phyloP scores from a whole-genome alignment of 1,284 basidiomycete genomes.

The Pascua sp. region DNA sequence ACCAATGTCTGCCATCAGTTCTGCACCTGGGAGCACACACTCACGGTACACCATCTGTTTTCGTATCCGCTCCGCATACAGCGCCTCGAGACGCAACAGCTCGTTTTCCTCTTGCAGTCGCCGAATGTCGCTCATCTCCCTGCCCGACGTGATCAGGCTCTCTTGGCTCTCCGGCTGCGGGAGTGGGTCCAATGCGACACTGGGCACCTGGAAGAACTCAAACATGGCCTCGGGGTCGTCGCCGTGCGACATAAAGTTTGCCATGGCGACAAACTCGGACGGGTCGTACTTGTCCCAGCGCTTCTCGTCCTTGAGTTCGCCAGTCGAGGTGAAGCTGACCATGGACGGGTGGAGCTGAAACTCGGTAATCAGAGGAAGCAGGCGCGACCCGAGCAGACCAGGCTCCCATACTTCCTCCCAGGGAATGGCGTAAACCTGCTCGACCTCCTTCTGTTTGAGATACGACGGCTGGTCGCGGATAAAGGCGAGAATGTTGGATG shows the following conservation, averaged over 20 bases:
- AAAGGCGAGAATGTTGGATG: constrained; percentile 45
- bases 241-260: constrained; percentile 37
- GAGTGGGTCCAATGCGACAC: constrained; percentile 3
- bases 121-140: constrained; percentile 9
- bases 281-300: constrained; percentile 44
- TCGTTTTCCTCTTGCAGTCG: constrained; percentile 30
- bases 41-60: constrained; percentile 42
- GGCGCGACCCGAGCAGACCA: constrained; percentile 28
- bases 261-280: constrained; percentile 35
- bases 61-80: constrained; percentile 29
- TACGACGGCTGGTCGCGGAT: constrained; percentile 39
- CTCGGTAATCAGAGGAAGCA: constrained; percentile 35
- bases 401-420: constrained; percentile 40
- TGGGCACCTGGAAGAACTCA: constrained; percentile 25
- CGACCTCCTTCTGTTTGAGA: constrained; percentile 29
- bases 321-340: constrained; percentile 37
- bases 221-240: constrained; percentile 24
- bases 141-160: constrained; percentile 7
- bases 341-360: constrained; percentile 43
- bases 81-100: constrained; percentile 36
- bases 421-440: constrained; percentile 32
- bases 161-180: neutral
- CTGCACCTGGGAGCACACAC: constrained; percentile 3
- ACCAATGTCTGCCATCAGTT: constrained; percentile 33
- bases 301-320: constrained; percentile 39